Conservation (phyloP, 106 monocot genomes). For the Dioscorea dumetorum region DNA sequence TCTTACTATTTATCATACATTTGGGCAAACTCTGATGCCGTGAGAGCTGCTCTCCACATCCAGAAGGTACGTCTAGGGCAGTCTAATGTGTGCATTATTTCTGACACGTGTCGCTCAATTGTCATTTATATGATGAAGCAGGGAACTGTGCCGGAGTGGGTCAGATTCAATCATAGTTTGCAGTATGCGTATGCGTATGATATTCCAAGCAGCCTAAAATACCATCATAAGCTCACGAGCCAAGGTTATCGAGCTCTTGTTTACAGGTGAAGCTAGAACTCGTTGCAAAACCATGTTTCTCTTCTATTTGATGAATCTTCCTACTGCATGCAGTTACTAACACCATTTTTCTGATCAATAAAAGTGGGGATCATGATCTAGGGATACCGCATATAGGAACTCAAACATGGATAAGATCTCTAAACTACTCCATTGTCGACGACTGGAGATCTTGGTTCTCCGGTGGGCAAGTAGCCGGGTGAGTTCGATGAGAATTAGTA, state of each 20-base stretch:
- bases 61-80: conserved; percentile 17
- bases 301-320: not conserved
- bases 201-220: conserved; percentile 15
- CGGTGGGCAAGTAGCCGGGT: conserved; percentile 38
- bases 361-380: conserved; percentile 46
- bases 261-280: conserved; percentile 22
- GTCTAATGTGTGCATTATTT: not conserved
- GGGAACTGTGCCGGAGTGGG: conserved; percentile 12
- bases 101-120: not conserved
- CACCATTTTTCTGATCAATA: too few relatives aligned
- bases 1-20: conserved; percentile 18
- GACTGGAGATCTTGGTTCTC: conserved; percentile 51
- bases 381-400: conserved; percentile 41
- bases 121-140: not conserved
- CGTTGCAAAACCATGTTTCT: not conserved
- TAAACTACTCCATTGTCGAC: conserved; percentile 33
- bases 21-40: conserved; percentile 26
- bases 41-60: conserved; percentile 24
- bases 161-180: not conserved
- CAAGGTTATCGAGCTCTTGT: conserved; percentile 50
- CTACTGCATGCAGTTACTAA: too few relatives aligned
- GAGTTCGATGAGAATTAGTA: not conserved
- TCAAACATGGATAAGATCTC: conserved; percentile 42
- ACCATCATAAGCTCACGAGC: conserved; percentile 28
- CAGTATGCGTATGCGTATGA: not conserved